These are phyloP conservation scores for Ogataea henricii DNA, from an alignment of 805 yeast species.

Conservation along the genomic window DNA sequence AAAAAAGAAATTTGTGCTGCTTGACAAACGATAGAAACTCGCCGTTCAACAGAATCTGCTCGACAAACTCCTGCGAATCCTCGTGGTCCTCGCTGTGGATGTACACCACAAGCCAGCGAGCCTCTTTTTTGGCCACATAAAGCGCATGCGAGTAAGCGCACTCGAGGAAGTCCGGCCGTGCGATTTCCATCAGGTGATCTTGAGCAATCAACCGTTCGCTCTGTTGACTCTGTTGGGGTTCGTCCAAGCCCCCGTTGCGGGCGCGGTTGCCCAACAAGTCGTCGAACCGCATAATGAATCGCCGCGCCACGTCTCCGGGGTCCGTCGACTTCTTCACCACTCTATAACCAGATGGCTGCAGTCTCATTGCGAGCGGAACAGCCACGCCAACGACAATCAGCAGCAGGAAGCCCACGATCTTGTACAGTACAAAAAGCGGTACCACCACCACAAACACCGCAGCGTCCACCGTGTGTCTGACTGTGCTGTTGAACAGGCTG, in stretches of 20 bases:
- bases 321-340: constrained; percentile 24
- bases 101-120: constrained; percentile 71
- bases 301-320: constrained; percentile 37
- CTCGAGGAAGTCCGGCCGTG: constrained; percentile 52
- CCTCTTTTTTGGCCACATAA: constrained; percentile 65
- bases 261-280: constrained; percentile 31
- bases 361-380: constrained; percentile 25
- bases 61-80: constrained; percentile 53
- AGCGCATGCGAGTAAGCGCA: constrained; percentile 84
- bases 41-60: constrained; percentile 53
- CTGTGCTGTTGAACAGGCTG: constrained; percentile 15
- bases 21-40: constrained; percentile 49
- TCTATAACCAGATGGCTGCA: constrained; percentile 27
- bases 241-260: neutral
- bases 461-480: constrained; percentile 14
- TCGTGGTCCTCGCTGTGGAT: constrained; percentile 75
- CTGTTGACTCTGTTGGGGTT: neutral
- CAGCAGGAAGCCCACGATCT: constrained; percentile 19
- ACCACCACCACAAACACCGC: constrained; percentile 26
- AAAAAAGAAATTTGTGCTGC: constrained; percentile 58
- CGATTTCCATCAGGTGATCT: constrained; percentile 19
- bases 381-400: constrained; percentile 23
- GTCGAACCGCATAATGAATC: constrained; percentile 36
- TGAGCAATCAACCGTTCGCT: constrained; percentile 15
- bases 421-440: constrained; percentile 29